Conservation (phyloP, 495 filamentous ascomycete genomes). For the Umbilicaria muhlenbergii region DNA sequence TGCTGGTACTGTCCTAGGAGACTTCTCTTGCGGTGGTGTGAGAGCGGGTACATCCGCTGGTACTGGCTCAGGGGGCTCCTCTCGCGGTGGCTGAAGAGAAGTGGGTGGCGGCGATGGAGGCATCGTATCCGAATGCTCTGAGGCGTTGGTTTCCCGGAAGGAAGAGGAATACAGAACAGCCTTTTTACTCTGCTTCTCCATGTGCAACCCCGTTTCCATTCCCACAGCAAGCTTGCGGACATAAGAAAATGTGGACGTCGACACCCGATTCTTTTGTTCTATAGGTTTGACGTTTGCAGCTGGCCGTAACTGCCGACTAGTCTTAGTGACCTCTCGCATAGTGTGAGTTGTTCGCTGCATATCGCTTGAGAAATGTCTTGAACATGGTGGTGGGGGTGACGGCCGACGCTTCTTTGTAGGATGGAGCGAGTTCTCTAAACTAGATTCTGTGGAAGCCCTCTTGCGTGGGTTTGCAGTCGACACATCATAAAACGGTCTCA, state of each 20-base stretch:
- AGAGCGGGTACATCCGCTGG: no score
- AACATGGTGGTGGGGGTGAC: background rate
- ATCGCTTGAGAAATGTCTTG: no score
- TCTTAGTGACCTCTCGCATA: constrained; percentile 1
- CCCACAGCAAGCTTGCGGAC: constrained; percentile 6
- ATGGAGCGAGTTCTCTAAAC: background rate
- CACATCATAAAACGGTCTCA: no score
- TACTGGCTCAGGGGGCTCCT: no score
- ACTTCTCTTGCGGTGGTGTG: no score
- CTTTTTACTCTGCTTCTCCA: background rate
- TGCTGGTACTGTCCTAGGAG: no score
- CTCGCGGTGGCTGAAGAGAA: no score
- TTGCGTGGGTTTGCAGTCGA: background rate
- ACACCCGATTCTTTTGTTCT: background rate
- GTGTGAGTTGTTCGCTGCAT: background rate
- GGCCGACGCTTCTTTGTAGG: constrained; percentile 1
- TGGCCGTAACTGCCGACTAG: background rate
- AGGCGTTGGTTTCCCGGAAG: constrained; percentile 4
- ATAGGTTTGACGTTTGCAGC: background rate
- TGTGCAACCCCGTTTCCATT: background rate
- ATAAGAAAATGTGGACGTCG: background rate
- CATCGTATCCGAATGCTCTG: constrained; percentile 1
- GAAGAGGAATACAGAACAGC: constrained; percentile 3
- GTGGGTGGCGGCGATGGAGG: no score
- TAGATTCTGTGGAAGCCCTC: background rate